Evolutionary conservation across 208 protist species (phyloP), one percentile per base, ranked within the genome.

Genomic region (Trypanosoma theileri): DNA sequence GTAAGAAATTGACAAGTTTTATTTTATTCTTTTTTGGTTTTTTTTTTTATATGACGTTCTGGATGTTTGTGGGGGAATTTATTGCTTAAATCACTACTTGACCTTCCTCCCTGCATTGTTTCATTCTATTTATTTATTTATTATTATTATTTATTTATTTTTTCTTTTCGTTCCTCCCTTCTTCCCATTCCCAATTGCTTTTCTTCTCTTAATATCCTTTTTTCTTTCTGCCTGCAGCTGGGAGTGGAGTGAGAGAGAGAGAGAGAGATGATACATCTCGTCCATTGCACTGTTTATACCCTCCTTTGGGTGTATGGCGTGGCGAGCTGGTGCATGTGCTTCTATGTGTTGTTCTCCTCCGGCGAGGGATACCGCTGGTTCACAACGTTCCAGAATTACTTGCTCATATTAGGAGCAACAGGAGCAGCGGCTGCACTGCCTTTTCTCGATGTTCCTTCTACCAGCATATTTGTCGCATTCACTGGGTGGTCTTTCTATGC

Each of bases 271-370:
- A 73, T 73, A 59, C 41, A 59, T 54, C 14, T 31, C 21, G 31
- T 73, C 24, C 59, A 53, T 10, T 6, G 9, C 13, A 17, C 79
- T 19, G 51, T 79, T 14, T 70, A 75, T 61, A 67, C 58, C 28
- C 52, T 91, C 14, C 79, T 86, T 55, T 94, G 88, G 85, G 77
- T 85, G 12, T 89, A 91, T 66, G 88, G 76, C 45, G 74, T 91
- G n/a, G 67, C 75, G 22, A 91, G 88, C 72, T 94, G 88, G 79
- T 95, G 89, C 80, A 91, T 93, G 85, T 95, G 82, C 72, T 93
- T 92, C 72, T 95, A 93, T 71, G 87, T 91, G 9, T 77, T 95
- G 31, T 95, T 92, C 61, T 92, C 89, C 14, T 92, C 77, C 24
- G 85, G 89, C 4, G 89, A 95, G 56, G 86, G 89, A 21, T 78